These are phyloP conservation scores for Phalaenopsis equestris DNA, from an alignment of 106 monocot species.

Conservation along the genomic window DNA sequence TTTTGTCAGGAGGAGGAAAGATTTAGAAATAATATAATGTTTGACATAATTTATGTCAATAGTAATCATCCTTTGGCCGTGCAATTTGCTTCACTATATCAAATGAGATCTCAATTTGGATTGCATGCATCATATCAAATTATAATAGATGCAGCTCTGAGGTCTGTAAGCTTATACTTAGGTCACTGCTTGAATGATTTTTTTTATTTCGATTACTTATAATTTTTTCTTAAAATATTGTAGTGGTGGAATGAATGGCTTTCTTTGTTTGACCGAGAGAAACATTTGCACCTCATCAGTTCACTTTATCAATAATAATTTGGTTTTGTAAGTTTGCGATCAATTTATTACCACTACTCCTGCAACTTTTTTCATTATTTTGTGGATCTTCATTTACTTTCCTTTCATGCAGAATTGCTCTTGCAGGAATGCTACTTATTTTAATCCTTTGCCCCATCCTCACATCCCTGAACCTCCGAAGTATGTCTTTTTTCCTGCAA, in stretches of 20 bases:
- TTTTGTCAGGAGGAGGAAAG: constrained; percentile 76
- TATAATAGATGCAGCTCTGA: constrained; percentile 44
- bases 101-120: constrained; percentile 18
- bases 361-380: background rate
- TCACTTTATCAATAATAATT: constrained; percentile 37
- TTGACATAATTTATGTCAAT: constrained; percentile 73
- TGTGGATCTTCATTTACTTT: background rate
- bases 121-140: constrained; percentile 18
- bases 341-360: background rate
- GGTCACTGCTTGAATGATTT: constrained; percentile 4
- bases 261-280: constrained; percentile 55
- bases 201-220: background rate
- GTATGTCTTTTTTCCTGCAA: constrained; percentile 68
- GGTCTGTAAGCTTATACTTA: constrained; percentile 29
- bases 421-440: constrained; percentile 78
- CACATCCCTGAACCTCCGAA: constrained; percentile 83
- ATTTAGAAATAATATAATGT: constrained; percentile 64
- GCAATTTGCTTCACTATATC: constrained; percentile 49
- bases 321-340: constrained; percentile 50
- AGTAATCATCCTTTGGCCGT: constrained; percentile 53
- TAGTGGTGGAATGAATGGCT: constrained; percentile 95
- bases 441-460: constrained; percentile 59
- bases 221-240: constrained; percentile 5
- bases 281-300: constrained; percentile 31
- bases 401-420: constrained; percentile 12